Base-by-base conservation (phyloP, 164 flowering plant genomes). In the Sedum album region DNA sequence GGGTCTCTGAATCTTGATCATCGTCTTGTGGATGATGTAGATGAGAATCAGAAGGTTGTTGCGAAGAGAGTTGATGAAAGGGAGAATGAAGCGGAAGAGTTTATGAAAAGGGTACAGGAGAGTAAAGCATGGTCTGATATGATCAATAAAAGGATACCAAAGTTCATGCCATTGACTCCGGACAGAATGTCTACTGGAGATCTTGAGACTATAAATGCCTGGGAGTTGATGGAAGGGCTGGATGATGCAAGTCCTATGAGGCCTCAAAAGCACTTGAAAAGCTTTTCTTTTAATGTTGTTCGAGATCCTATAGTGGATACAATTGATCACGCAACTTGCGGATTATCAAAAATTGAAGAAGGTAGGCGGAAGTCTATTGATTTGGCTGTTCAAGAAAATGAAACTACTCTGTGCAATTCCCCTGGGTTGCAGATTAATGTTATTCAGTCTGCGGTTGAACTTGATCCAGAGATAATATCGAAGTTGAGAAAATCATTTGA, bases 381-480 rank as follows among this genome's bases (percentile, higher is more conserved):
- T 66, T 48, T 67, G 10, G 67, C 60, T 9, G 4, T 44, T 23
- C 55, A 30, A 41, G 66, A 69, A 60, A 44, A 42, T 25, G 66
- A 33, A 13, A 35, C 35, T 1, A 65, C 11, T 13, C 49, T 75
- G 0, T 75, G 78, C 2, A 73, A 69, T 62, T 80, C 83, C 4
- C 10, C 72, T 41, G 80, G 84, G 86, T 73, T 78, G 6, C 82
- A 82, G 44, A 70, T 73, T 62, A 39, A 64, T 17, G 41, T 1
- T 10, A 36, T 35, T 64, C 66, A 35, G 41, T 38, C 67, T 1
- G 8, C 75, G 0, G 38, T 75, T 0, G 87, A 84, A 25, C 86
- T 86, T 60, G 91, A 88, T 73, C 86, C 90, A 0, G 88, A 85
- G 17, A 70, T 85, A 51, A 81, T 88, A 28, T 76, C 85, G 31